Base-by-base conservation (phyloP, 345 rosid genomes). In the Eucalyptus polyanthemos region DNA sequence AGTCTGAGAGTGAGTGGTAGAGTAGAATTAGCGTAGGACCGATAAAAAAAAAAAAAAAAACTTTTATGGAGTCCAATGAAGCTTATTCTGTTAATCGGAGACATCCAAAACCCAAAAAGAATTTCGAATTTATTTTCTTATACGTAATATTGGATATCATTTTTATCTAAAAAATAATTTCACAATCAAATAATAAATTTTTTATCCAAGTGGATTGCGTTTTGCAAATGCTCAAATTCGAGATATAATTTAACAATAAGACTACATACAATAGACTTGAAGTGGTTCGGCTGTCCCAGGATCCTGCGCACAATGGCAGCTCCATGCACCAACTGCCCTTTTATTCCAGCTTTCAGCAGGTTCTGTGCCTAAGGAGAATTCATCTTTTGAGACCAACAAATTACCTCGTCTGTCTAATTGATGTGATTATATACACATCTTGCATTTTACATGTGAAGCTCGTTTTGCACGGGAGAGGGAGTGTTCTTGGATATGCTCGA, bases 1-100 rank as follows among this genome's bases (percentile, higher is more conserved):
- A n/a, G n/a, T n/a, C n/a, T n/a, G n/a, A n/a, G n/a, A n/a, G n/a
- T n/a, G n/a, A n/a, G n/a, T n/a, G n/a, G n/a, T n/a, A n/a, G n/a
- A n/a, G n/a, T n/a, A n/a, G n/a, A n/a, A n/a, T n/a, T n/a, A n/a
- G n/a, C n/a, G n/a, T n/a, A n/a, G n/a, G n/a, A n/a, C n/a, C n/a
- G n/a, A n/a, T n/a, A n/a, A n/a, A n/a, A n/a, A n/a, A n/a, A n/a
- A n/a, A n/a, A n/a, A n/a, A n/a, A n/a, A n/a, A 17, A 53, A 53
- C 0, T 53, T 53, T 53, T 53, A 53, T 53, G 9, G 0, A 51
- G 9, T 51, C 54, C 4, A 51, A 6, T 0, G 2, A 51, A 51
- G 1, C 21, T 51, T 51, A 0, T 16, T 51, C 0, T 51, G 1
- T 6, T 51, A 51, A 51, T 0, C 2, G 1, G 17, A 51, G 1